Evolutionary conservation across 2,329 filamentous ascomycete genomes (phyloP), one percentile per base, ranked within the genome.

Genomic region (Ceratocystis harringtonii): DNA sequence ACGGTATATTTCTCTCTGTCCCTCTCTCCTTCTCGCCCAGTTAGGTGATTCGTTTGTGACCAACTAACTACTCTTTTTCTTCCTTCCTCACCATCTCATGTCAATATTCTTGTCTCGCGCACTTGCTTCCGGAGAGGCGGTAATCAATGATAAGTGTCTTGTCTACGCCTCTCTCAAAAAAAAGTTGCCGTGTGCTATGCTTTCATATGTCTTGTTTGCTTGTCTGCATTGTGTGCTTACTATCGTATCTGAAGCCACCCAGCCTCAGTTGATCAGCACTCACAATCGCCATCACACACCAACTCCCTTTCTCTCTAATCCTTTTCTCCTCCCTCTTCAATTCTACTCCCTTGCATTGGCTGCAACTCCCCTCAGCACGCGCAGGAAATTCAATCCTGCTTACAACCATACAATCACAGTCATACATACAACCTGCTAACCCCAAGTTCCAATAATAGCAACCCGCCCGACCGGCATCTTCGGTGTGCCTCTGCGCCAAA

Each of bases 401-500:
- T 41, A 41, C 36, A 15, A 15, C 36, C 36, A 12, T 12, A 41
- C 36, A 41, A 62, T 30, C 61, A 65, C 45, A 19, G 45, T 7
- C 45, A 32, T n/a, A 36, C 22, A 30, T n/a, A 36, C 22, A 30
- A 25, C 44, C 52, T 32, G 19, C 48, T 64, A 61, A 62, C 36
- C 62, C 61, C 61, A 30, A 30, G 36, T 41, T 41, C 48, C 22
- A 65, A 62, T 64, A 58, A 63, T 61, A 45, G 61, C 43, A 44
- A 41, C 57, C 28, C 66, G 77, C 67, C 78, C 82, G 3, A 84
- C 84, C 68, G 91, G 92, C 70, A 97, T 99, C 69, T 99, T 99
- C 74, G 94, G 94, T 64, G 86, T 99, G 43, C 91, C 94, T 48
- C 81, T 99, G 67, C 89, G 91, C 71, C 86, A 92, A 72, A 97